Evolutionary conservation across 306 rosid species (phyloP), one percentile per base, ranked within the genome.

Genomic region (Begonia loranthoides): DNA sequence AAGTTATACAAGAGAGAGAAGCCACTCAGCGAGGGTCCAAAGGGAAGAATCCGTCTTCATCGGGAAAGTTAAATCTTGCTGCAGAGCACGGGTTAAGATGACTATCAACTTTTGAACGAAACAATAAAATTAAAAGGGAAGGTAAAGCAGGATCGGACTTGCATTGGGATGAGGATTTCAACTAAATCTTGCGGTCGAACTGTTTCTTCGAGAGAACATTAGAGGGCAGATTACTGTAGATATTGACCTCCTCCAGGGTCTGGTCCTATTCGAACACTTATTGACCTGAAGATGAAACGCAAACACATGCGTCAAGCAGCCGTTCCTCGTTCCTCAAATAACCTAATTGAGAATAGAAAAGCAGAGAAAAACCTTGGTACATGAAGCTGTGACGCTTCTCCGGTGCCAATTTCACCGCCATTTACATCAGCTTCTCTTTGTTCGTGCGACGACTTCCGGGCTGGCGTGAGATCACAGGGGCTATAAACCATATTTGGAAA

Each of bases 191-290:
- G 70, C 95, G 79, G 55, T 75, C 79, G 60, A 85, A 89, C 72
- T 77, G 95, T n/a, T n/a, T n/a, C 71, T 89, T 89, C 15, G 87
- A 56, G 60, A 55, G 72, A 58, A 89, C 79, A 48, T 85, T 66
- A 4, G 83, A 83, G 50, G 95, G 97, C 14, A 85, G 70, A 49
- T 44, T 80, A 13, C 85, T 80, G 70, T 90, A 90, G 4, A 90
- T 72, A 56, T 85, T 82, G 50, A 90, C 94, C 69, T 90, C 97
- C 6, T 90, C 97, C 13, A 90, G 78, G 45, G 94, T 90, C 70
- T 90, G 97, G 70, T 90, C 97, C 97, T 95, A 90, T 66, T 90
- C 97, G 45, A 90, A 90, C 33, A 90, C 94, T 59, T 79, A 64
- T 56, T 74, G 76, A 72, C 87, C 97, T 90, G 51, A 49, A 54